Base-by-base conservation (phyloP, 1,284 basidiomycete species). In the Cystobasidiaceae sp. region DNA sequence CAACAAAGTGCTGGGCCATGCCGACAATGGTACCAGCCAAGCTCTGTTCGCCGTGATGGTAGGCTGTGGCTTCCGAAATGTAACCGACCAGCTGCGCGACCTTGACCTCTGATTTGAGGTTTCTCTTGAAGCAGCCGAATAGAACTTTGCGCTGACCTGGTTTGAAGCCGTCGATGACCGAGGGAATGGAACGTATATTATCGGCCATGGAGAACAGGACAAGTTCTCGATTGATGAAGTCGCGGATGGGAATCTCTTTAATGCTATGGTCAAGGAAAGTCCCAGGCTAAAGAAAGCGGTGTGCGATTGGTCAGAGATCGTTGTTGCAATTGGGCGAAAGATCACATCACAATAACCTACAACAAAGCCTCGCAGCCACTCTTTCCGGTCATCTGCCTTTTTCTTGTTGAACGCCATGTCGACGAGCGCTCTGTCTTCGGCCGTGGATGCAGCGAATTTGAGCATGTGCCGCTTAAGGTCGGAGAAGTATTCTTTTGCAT, bases 181-280 rank as follows among this genome's bases (percentile, higher is more conserved):
- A 92, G 19, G 96, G 90, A 71, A 98, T 93, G 19, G 94, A 93
- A 73, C 92, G 90, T 72, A 97, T 84, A 73, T 96, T 96, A 77
- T 99, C 96, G 3, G 96, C 96, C 92, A 98, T 97, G 2, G 94
- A 98, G 83, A 98, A 99, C 28, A 97, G 82, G 70, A 99, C 97
- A 49, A 99, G 81, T 77, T 99, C 96, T 78, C 87, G 92, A 82
- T 99, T 97, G 80, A 99, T 93, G 76, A 99, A 99, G 75, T 99
- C 93, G 1, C 86, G 83, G 74, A 88, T 89, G 0, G 90, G 86
- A 65, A 99, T 89, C 74, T 90, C 85, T 58, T 88, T 84, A 50
- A 90, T 83, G 69, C 87, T 86, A 78, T 98, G 94, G 76, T 98
- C 87, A 30, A 99, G 82, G 78, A 82, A 97, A 0, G 96, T 98